phyloP scores from a whole-genome alignment of 768 basidiomycete species.

The Zangia roseola region DNA sequence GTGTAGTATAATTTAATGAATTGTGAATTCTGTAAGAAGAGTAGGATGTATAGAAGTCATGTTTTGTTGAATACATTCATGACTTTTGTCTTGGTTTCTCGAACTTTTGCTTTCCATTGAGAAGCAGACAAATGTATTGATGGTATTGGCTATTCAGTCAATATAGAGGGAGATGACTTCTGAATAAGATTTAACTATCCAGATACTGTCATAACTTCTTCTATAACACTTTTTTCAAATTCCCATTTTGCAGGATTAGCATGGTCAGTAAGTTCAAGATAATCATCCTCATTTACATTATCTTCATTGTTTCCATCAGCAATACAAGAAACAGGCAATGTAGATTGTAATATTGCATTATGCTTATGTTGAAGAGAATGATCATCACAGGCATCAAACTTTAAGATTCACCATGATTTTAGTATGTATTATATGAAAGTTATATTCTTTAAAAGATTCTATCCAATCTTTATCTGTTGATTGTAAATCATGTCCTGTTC shows the following conservation, averaged over 20 bases:
- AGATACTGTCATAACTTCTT: neutral
- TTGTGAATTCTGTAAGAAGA: too few relatives aligned
- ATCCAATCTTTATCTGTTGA: neutral
- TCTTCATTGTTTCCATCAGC: neutral
- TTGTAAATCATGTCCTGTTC: neutral
- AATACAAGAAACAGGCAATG: neutral
- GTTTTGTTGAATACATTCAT: neutral
- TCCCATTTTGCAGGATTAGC: neutral
- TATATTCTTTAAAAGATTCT: neutral
- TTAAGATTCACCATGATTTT: neutral
- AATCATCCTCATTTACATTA: neutral
- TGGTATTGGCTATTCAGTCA: neutral
- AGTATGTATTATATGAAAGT: neutral
- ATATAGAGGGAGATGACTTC: neutral
- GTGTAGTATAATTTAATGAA: too few relatives aligned
- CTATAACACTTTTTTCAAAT: neutral
- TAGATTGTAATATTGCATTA: neutral
- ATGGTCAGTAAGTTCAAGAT: neutral
- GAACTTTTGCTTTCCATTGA: too few relatives aligned
- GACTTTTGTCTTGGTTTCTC: neutral
- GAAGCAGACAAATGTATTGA: too few relatives aligned
- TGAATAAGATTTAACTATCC: neutral
- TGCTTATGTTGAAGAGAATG: neutral
- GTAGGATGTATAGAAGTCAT: too few relatives aligned
- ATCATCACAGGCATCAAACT: constrained; percentile 1